Evolutionary conservation across 495 filamentous ascomycete genomes (phyloP).

Genomic region (Pyronema domesticum): DNA sequence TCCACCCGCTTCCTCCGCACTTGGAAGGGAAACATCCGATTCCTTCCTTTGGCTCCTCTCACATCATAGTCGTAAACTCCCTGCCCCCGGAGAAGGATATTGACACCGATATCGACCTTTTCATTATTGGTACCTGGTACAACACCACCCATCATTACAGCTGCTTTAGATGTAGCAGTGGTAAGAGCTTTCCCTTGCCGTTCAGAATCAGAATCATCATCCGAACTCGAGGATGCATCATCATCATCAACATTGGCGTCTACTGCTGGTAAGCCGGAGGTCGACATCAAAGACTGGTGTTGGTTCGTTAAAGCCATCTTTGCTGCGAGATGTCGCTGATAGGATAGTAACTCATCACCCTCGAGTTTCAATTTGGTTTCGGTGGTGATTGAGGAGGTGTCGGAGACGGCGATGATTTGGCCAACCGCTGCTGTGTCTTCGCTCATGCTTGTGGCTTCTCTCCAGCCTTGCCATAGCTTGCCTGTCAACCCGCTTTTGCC

Average conservation of each 20-base stretch:
- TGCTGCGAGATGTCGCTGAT: slow-evolving; percentile 79
- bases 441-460: slow-evolving; percentile 5
- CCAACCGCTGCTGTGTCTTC: slow-evolving; percentile 15
- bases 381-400: background rate
- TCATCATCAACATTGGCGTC: slow-evolving; percentile 50
- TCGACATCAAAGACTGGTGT: slow-evolving; percentile 14
- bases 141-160: slow-evolving; percentile 40
- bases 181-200: slow-evolving; percentile 73
- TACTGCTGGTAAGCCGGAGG: slow-evolving; percentile 11
- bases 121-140: slow-evolving; percentile 35
- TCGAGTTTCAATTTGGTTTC: slow-evolving; percentile 37
- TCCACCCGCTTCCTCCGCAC: slow-evolving; percentile 62
- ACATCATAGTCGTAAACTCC: slow-evolving; percentile 84
- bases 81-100: slow-evolving; percentile 73
- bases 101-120: slow-evolving; percentile 78
- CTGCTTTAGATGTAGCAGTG: slow-evolving; percentile 29
- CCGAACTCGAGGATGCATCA: slow-evolving; percentile 62
- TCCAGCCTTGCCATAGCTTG: slow-evolving; percentile 20
- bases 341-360: slow-evolving; percentile 54
- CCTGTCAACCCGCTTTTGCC: slow-evolving; percentile 18
- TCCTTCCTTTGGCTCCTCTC: slow-evolving; percentile 77
- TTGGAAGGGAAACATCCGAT: slow-evolving; percentile 81
- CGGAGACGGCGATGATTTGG: slow-evolving; percentile 9
- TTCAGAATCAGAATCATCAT: slow-evolving; percentile 73
- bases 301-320: slow-evolving; percentile 27